Evolutionary conservation across 1,284 basidiomycete species (phyloP), one percentile per base, ranked within the genome.

Genomic region (Athelia psychrophila): DNA sequence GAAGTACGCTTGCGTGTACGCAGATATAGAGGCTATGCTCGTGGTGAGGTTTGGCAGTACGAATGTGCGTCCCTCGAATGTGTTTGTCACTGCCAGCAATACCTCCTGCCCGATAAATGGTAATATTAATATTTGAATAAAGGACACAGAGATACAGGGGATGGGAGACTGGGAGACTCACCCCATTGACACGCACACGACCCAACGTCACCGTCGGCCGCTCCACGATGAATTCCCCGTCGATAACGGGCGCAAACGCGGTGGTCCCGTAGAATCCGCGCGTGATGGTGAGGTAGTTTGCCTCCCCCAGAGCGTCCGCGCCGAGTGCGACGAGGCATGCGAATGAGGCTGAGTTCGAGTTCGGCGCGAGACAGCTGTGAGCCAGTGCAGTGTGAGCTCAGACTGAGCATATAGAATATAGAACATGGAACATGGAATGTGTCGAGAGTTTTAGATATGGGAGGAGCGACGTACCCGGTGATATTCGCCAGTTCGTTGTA

Each of bases 171-270:
- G n/a, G n/a, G n/a, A n/a, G 18, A 27, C 25, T 30, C 48, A 66
- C 76, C 13, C 73, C 75, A 35, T 78, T 78, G 10, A 74, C 58
- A 44, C 61, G 65, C 13, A 65, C 59, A 45, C 67, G 51, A 2
- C 53, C 52, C 1, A 80, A 59, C 0, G 75, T 64, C 42, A 69
- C 51, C 0, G 67, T 72, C 0, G 77, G 74, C 2, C 72, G 61
- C 52, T 77, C 69, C 3, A 66, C 64, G 44, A 79, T 79, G 50
- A 80, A 69, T 0, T 58, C 58, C 0, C 70, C 77, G 53, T 81
- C 79, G 2, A 78, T 67, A 12, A 76, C 74, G 3, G 76, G 75
- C 15, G 71, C 68, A 48, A 73, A 74, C 10, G 63, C 56, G 32
- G 66, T 74, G 0, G 72, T 74, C 0, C 74, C 76, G 50, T 65